Percentiles rank a stretch among this genome's conserved stretches.
These are phyloP conservation scores for Heterobasidion annosum DNA, from an alignment of 1,284 basidiomycete genomes.

Conservation along the genomic window DNA sequence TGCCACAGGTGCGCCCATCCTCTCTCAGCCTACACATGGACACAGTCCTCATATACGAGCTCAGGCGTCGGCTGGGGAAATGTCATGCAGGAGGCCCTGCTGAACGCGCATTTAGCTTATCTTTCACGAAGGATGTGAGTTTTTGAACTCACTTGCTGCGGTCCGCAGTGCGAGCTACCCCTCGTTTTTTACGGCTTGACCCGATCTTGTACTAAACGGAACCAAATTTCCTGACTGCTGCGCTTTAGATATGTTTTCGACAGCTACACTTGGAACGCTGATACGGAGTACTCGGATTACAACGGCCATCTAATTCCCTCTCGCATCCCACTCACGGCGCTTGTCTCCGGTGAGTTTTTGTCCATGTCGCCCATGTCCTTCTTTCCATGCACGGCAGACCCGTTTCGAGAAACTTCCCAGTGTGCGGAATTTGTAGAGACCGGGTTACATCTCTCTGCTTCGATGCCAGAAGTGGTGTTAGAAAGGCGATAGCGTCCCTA, in stretches of 20 bases:
- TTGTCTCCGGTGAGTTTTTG: slow-evolving; percentile 31
- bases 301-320: slow-evolving; percentile 40
- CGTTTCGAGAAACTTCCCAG: too few species aligned
- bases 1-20: slow-evolving; percentile 23
- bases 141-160: neutral
- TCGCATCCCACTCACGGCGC: slow-evolving; percentile 49
- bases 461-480: too few species aligned
- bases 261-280: slow-evolving; percentile 49
- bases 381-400: too few species aligned
- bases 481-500: too few species aligned
- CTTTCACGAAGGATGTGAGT: slow-evolving; percentile 35
- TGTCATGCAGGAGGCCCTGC: slow-evolving; percentile 42
- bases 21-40: neutral
- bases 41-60: neutral
- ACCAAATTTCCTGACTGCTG: neutral
- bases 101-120: slow-evolving; percentile 41
- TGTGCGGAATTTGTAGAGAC: too few species aligned
- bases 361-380: too few species aligned
- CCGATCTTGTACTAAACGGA: too few species aligned
- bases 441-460: too few species aligned
- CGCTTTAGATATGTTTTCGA: slow-evolving; percentile 43
- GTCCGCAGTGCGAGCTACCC: too few species aligned
- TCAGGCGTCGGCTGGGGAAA: slow-evolving; percentile 50
- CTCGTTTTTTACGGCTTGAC: neutral
- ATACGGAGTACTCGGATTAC: slow-evolving; percentile 14